Conservation (phyloP, 2,329 filamentous ascomycete species). For the Pseudocercospora eumusae region DNA sequence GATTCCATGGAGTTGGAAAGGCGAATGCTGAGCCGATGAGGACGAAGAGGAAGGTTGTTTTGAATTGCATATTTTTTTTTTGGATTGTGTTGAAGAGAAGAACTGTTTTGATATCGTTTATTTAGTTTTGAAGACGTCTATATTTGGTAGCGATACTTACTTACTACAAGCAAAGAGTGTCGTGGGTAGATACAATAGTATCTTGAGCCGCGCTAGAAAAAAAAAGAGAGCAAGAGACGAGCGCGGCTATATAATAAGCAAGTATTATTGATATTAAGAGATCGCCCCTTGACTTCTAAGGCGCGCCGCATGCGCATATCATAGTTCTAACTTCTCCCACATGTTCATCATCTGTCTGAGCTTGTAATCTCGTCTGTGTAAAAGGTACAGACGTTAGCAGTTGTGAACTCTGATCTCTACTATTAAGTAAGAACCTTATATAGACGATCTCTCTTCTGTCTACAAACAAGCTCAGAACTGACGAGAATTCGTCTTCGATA, state of each 20-base stretch:
- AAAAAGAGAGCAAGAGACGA: neutral
- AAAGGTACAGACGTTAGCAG: neutral
- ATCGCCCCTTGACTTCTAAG: neutral
- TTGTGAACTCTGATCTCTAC: neutral
- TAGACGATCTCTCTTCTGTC: neutral
- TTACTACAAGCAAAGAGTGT: neutral
- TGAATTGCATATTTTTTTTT: neutral
- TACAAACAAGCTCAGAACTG: neutral
- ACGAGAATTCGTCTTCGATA: neutral
- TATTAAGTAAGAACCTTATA: no score
- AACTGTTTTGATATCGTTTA: no score
- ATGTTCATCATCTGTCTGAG: neutral
- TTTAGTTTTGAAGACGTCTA: neutral
- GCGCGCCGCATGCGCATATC: neutral
- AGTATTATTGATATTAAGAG: neutral
- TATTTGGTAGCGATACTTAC: neutral
- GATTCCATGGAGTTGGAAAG: neutral
- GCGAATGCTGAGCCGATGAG: slow-evolving; percentile 3
- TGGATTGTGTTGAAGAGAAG: neutral
- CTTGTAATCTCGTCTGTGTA: neutral
- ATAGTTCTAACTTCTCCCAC: neutral
- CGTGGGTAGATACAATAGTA: neutral
- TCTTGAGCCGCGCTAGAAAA: neutral
- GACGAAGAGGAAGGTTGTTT: neutral
- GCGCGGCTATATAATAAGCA: neutral